Percentiles rank a stretch among this genome's conserved stretches.
Conservation (phyloP, 2,329 filamentous ascomycete genomes). For the Cyphellophora europaea region DNA sequence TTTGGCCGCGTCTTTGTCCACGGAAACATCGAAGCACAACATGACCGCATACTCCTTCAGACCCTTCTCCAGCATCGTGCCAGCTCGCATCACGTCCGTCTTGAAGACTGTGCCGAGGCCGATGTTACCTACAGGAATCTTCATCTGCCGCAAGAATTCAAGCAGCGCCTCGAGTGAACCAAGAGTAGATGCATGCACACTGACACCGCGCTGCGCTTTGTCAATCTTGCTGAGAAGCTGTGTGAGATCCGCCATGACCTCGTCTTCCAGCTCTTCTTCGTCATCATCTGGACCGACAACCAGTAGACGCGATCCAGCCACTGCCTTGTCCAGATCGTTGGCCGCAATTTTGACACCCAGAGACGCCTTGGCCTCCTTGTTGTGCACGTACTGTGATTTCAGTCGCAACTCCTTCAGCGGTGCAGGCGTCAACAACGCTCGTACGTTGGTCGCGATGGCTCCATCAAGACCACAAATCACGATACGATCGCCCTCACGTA, state of each 20-base stretch:
- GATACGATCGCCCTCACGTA: constrained; percentile 88
- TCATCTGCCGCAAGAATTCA: constrained; percentile 89
- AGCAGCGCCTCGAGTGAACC: constrained; percentile 92
- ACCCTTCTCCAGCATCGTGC: constrained; percentile 91
- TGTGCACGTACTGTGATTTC: constrained; percentile 94
- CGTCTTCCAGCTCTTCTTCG: constrained; percentile 91
- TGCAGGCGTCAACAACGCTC: constrained; percentile 85
- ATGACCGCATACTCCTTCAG: constrained; percentile 88
- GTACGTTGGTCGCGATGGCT: constrained; percentile 87
- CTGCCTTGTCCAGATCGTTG: constrained; percentile 88
- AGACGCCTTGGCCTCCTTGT: constrained; percentile 97
- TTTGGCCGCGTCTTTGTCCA: constrained; percentile 86
- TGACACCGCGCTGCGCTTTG: constrained; percentile 87
- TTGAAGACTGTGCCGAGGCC: constrained; percentile 97
- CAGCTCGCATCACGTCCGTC: constrained; percentile 88
- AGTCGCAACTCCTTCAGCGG: constrained; percentile 89
- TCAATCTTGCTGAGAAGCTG: constrained; percentile 85
- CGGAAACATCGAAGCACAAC: constrained; percentile 99
- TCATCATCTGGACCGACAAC: constrained; percentile 93
- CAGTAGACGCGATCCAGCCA: constrained; percentile 88
- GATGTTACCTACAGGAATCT: constrained; percentile 96
- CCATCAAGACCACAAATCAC: constrained; percentile 96
- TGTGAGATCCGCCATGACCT: constrained; percentile 91
- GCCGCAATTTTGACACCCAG: constrained; percentile 98
- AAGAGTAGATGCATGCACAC: constrained; percentile 92